Evolutionary conservation across 1,284 basidiomycete species (phyloP), one percentile per base, ranked within the genome.

Genomic region (Coniophora puteana): DNA sequence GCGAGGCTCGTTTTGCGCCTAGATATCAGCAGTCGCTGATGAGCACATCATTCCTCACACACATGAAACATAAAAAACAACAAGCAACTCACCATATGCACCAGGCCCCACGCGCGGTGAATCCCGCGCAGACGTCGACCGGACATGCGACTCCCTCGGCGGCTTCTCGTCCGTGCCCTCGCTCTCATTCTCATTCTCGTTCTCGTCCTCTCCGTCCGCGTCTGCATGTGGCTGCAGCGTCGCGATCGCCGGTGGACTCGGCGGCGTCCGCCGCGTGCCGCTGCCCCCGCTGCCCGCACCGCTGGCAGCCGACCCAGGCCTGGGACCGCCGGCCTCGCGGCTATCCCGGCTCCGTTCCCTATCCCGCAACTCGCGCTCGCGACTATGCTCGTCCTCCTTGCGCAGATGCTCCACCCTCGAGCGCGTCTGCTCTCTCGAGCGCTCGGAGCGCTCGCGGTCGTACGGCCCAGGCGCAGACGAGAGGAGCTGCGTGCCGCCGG

Each of bases 131-230:
- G n/a, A n/a, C n/a, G n/a, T n/a, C n/a, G n/a, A n/a, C n/a, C n/a
- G n/a, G n/a, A n/a, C n/a, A n/a, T n/a, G n/a, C n/a, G n/a, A n/a
- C n/a, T n/a, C n/a, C n/a, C n/a, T 70, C 66, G 1, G 68, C 69
- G 33, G 70, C 70, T 42, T 69, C 69, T 18, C 71, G 53, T 25
- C 20, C 55, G 49, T 13, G 58, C 61, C 10, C 51, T 36, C 42
- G n/a, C 27, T 30, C 24, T 27, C 26, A 8, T 11, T 36, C 29
- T 38, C 22, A 13, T 23, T 51, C 17, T 53, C 58, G 8, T 21
- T 18, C 29, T 43, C 42, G 17, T 41, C 51, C 8, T 53, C 51
- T 8, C 51, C 60, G 12, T 67, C 66, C 5, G 51, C 59, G 25
- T 59, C 65, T 2, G 54, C 58, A 18, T 59, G 49, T 51, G 41